Percentiles rank a stretch among this genome's conserved stretches.
Evolutionary conservation across 345 rosid species (phyloP).

Genomic region (Alliaria petiolata): DNA sequence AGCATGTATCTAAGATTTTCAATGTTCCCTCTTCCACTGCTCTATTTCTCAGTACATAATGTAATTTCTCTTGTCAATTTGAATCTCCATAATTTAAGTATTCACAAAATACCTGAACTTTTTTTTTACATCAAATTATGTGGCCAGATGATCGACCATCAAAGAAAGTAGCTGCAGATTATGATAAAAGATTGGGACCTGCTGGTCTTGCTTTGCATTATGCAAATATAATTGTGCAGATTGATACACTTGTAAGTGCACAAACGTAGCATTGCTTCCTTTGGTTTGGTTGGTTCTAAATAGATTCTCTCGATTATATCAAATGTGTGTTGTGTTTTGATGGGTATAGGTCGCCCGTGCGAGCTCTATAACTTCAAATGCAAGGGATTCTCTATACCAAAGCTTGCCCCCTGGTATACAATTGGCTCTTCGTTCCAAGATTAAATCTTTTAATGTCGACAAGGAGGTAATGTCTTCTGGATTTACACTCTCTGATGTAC

Average conservation of each 20-base stretch:
- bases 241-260: constrained; percentile 73
- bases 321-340: constrained; percentile 20
- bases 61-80: background rate
- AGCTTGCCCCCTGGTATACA: constrained; percentile 73
- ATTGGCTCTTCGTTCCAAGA: constrained; percentile 60
- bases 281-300: constrained; percentile 6
- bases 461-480: constrained; percentile 45
- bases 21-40: background rate
- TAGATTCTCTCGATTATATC: constrained; percentile 1
- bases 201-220: constrained; percentile 90
- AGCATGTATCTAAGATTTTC: constrained; percentile 4
- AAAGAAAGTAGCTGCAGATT: constrained; percentile 29
- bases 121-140: background rate
- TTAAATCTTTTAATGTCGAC: constrained; percentile 55
- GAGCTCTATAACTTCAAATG: constrained; percentile 77
- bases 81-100: background rate
- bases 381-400: constrained; percentile 83
- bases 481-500: background rate
- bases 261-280: constrained; percentile 9
- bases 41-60: background rate
- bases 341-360: constrained; percentile 65
- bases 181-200: constrained; percentile 57
- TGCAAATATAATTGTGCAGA: constrained; percentile 71
- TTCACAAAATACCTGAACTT: background rate
- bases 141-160: constrained; percentile 30